Evolutionary conservation across 352 stramenopile genomes (phyloP), one percentile per base, ranked within the genome.

Genomic region (Pythium dissimile): DNA sequence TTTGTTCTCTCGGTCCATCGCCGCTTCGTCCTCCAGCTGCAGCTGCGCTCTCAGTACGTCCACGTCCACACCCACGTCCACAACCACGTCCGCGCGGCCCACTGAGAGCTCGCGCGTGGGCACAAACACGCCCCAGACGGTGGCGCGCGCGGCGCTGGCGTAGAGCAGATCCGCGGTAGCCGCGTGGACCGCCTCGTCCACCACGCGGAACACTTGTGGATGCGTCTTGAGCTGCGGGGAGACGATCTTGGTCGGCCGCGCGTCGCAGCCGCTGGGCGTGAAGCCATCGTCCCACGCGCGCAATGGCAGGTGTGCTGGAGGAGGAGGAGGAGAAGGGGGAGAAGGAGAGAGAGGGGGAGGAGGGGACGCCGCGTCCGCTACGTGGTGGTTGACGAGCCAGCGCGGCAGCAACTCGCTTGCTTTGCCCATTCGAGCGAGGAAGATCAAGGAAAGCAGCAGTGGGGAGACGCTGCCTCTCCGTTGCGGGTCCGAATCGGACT

Each of bases 61-160:
- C 37, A 28, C 47, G 27, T 59, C 51, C 38, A 61, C 24, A 3
- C 63, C 20, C 59, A 41, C 27, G 84, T 51, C 27, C 75, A 64
- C 18, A 26, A n/a, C n/a, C n/a, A n/a, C n/a, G n/a, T n/a, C n/a
- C n/a, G n/a, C n/a, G n/a, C n/a, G n/a, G n/a, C 26, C 8, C 59
- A 60, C 23, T n/a, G 26, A 30, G 18, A 60, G 42, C 21, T 60
- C 26, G n/a, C 28, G 21, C 18, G 45, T 55, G n/a, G 63, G 49
- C 37, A 92, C 72, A 57, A 86, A 92, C 3, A 89, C 75, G 38
- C 81, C 78, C 78, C 81, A 92, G 5, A 88, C 75, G 11, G 57
- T 86, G 24, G 72, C 67, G 18, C 67, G 70, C 11, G 79, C 72
- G 3, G 78, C 81, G 60, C 76, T 89, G 18, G 57, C 54, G 62